Evolutionary conservation across 2,329 filamentous ascomycete genomes (phyloP), one percentile per base, ranked within the genome.

Genomic region (Tolypocladium amazonense): DNA sequence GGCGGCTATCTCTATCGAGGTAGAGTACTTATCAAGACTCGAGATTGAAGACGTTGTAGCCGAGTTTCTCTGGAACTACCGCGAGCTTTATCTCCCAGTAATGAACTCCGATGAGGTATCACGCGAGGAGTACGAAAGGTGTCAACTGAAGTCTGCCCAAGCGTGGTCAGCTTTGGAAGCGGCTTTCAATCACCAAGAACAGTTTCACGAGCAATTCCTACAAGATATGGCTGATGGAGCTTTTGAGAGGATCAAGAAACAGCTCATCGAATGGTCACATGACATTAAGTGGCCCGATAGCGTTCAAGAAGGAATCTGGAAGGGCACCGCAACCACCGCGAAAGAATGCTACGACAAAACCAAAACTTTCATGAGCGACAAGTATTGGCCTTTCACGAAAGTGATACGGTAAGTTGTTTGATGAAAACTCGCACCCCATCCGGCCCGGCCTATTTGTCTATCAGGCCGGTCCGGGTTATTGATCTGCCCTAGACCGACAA

Each of bases 141-240:
- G 65, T 27, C 61, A 66, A 58, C 58, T 64, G 27, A 66, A 71
- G 58, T 73, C 72, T 0, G 67, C 65, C n/a, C 62, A 82, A 73
- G 67, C 80, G 70, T 60, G 78, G 77, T 66, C 67, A 66, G 64
- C 75, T 64, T 58, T 76, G 33, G 57, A 70, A 58, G 65, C 75
- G 56, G 68, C 75, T 56, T 69, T 74, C 62, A 60, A 64, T 11
- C 69, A 73, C 58, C 62, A 70, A 27, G 39, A 53, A 9, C 57
- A 61, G 3, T 71, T 72, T 56, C 69, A 56, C 15, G 61, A 65
- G 39, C 50, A 58, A 0, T 62, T 66, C 33, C 60, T 66, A 5
- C 56, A 60, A 25, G 68, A 72, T 39, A 68, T 66, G 65, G 67
- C 70, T 0, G 65, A 70, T 3, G 68, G 65, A 0, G 66, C 68